Conservation (phyloP, 805 yeast genomes). For the Metschnikowia santaceciliae region DNA sequence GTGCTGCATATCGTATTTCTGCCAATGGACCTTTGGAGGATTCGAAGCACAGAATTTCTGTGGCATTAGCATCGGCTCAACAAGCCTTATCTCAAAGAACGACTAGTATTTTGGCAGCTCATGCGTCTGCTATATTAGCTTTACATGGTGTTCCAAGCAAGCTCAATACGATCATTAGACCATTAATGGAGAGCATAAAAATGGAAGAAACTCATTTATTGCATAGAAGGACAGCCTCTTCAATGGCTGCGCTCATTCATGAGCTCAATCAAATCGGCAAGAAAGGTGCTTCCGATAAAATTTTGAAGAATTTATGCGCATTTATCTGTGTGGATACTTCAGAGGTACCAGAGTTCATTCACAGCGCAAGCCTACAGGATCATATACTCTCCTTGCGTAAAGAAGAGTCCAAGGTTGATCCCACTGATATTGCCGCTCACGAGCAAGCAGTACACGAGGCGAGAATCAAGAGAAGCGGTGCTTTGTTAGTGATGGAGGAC, state of each 20-base stretch:
- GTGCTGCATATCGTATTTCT: conserved; percentile 66
- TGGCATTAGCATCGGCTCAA: conserved; percentile 67
- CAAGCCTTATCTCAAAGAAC: conserved; percentile 48
- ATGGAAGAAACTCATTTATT: conserved; percentile 61
- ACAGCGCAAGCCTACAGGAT: conserved; percentile 51
- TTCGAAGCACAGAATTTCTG: conserved; percentile 61
- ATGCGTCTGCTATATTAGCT: conserved; percentile 69
- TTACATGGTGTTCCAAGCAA: conserved; percentile 75
- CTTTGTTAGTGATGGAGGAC: conserved; percentile 61
- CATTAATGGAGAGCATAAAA: conserved; percentile 90
- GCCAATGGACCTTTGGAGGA: conserved; percentile 74
- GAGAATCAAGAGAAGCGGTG: conserved; percentile 79
- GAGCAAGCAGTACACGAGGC: conserved; percentile 71
- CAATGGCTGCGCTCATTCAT: conserved; percentile 63
- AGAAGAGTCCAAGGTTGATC: conserved; percentile 66
- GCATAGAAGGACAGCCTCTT: conserved; percentile 66
- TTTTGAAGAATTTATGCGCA: conserved; percentile 85
- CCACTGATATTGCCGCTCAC: conserved; percentile 55
- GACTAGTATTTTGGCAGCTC: conserved; percentile 62
- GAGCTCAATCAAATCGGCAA: conserved; percentile 57
- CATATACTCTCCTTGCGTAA: conserved; percentile 70
- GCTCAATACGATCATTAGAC: conserved; percentile 80
- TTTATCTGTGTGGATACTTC: conserved; percentile 93
- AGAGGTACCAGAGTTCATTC: conserved; percentile 88
- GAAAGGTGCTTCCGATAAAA: conserved; percentile 77